Evolutionary conservation across 352 stramenopile genomes (phyloP).

Genomic region (Phytophthora crassamura): DNA sequence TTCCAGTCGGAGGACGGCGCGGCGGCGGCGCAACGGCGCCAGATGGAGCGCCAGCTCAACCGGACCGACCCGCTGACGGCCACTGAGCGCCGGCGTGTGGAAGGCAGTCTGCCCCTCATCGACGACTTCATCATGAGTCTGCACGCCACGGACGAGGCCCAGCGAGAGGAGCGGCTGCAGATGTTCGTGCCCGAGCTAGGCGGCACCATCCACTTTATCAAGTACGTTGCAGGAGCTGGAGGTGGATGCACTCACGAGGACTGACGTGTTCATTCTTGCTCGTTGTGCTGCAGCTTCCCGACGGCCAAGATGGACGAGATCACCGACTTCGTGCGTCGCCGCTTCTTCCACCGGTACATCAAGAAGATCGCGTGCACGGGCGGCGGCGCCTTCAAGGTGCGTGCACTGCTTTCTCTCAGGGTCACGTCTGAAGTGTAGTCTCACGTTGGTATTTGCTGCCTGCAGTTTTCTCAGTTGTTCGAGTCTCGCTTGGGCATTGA

Average conservation of each 20-base stretch:
- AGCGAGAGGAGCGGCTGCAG: constrained; percentile 65
- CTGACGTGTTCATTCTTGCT: constrained; percentile 15
- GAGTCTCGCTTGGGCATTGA: constrained; percentile 92
- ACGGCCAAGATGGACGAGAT: constrained; percentile 75
- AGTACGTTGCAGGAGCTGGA: constrained; percentile 40
- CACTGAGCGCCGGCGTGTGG: constrained; percentile 26
- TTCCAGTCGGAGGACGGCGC: constrained; percentile 79
- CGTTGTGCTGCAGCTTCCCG: constrained; percentile 57
- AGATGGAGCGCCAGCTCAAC: constrained; percentile 39
- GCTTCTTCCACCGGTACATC: constrained; percentile 93
- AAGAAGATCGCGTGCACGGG: constrained; percentile 91
- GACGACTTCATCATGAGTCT: constrained; percentile 60
- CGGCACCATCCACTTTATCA: constrained; percentile 96
- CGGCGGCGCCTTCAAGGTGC: constrained; percentile 96
- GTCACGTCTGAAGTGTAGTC: neutral
- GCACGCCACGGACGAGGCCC: constrained; percentile 48
- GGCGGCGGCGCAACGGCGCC: constrained; percentile 33
- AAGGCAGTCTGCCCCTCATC: constrained; percentile 62
- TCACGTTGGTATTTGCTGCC: constrained; percentile 3
- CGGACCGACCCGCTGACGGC: constrained; percentile 17
- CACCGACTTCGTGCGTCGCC: constrained; percentile 70
- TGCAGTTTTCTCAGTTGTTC: constrained; percentile 81
- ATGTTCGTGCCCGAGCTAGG: constrained; percentile 79
- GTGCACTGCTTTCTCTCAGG: neutral
- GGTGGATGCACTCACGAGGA: neutral